Percentiles rank a stretch among this genome's conserved stretches.
Conservation (phyloP, 2,329 filamentous ascomycete species). For the Esteya vermicola region DNA sequence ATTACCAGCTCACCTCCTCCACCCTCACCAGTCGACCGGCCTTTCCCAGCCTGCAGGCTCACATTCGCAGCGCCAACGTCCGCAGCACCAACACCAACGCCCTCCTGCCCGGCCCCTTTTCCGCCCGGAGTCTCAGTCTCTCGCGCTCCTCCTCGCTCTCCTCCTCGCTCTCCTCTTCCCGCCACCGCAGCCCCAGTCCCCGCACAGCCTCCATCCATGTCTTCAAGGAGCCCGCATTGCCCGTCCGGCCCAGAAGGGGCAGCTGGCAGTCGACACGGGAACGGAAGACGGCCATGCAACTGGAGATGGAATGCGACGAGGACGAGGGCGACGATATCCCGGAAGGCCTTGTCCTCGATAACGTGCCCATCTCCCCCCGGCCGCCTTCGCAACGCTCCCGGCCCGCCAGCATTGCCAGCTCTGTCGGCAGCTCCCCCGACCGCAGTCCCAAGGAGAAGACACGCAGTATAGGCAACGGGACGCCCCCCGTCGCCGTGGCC, state of each 20-base stretch:
- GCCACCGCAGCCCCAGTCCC: slow-evolving; percentile 37
- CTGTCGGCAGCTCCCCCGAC: slow-evolving; percentile 39
- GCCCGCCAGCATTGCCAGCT: slow-evolving; percentile 32
- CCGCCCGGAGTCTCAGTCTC: slow-evolving; percentile 18
- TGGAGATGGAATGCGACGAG: slow-evolving; percentile 63
- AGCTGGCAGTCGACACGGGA: slow-evolving; percentile 57
- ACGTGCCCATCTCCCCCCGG: slow-evolving; percentile 68
- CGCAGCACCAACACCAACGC: slow-evolving; percentile 32
- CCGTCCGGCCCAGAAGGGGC: slow-evolving; percentile 35
- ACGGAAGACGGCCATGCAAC: slow-evolving; percentile 53
- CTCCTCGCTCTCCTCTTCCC: too few relatives aligned
- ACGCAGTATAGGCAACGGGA: slow-evolving; percentile 48
- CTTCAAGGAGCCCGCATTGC: slow-evolving; percentile 25
- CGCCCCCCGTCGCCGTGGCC: slow-evolving; percentile 42
- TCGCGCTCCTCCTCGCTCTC: too few relatives aligned
- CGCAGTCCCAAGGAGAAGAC: slow-evolving; percentile 34
- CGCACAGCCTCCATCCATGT: slow-evolving; percentile 24
- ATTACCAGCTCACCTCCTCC: too few relatives aligned
- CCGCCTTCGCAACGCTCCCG: slow-evolving; percentile 38
- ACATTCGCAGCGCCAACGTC: slow-evolving; percentile 31
- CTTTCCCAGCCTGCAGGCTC: slow-evolving; percentile 30
- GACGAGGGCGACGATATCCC: slow-evolving; percentile 69
- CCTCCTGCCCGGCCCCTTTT: slow-evolving; percentile 17
- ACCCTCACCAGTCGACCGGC: slow-evolving; percentile 23
- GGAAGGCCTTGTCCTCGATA: slow-evolving; percentile 65